Percentiles rank a stretch among this genome's conserved stretches.
Conservation (phyloP, 495 filamentous ascomycete species). For the Penicillium atrosanguineum region DNA sequence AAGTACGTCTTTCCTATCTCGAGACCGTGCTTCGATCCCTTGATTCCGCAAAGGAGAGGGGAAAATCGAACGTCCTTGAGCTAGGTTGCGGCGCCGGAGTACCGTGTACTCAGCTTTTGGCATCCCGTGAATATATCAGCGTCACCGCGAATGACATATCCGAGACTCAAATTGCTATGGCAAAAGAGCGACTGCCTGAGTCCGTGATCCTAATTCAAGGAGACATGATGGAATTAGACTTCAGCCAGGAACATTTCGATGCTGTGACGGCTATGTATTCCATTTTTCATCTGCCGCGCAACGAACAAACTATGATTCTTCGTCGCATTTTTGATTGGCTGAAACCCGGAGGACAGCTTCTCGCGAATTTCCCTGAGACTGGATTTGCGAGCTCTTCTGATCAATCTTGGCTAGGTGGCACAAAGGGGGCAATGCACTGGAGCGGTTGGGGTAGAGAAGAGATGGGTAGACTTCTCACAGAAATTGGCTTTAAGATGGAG, state of each 20-base stretch:
- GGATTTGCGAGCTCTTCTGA: constrained; percentile 17
- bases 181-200: constrained; percentile 15
- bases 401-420: constrained; percentile 26
- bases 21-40: constrained; percentile 24
- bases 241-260: constrained; percentile 27
- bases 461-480: constrained; percentile 14
- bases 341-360: constrained; percentile 35
- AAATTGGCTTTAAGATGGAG: constrained; percentile 20
- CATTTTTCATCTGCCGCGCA: constrained; percentile 44
- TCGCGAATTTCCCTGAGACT: constrained; percentile 36
- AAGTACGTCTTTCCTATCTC: constrained; percentile 29
- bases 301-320: constrained; percentile 36
- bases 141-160: constrained; percentile 44
- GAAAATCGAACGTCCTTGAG: constrained; percentile 27
- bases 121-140: constrained; percentile 3
- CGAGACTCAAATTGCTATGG: constrained; percentile 31
- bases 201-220: constrained; percentile 26
- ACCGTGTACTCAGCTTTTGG: constrained; percentile 31
- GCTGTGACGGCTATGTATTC: constrained; percentile 44
- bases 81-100: constrained; percentile 43
- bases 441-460: constrained; percentile 35
- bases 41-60: neutral
- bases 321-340: constrained; percentile 35
- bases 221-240: constrained; percentile 42
- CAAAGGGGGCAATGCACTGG: constrained; percentile 39